phyloP scores from a whole-genome alignment of 2,329 filamentous ascomycete genomes.

The Nemania bipapillata region DNA sequence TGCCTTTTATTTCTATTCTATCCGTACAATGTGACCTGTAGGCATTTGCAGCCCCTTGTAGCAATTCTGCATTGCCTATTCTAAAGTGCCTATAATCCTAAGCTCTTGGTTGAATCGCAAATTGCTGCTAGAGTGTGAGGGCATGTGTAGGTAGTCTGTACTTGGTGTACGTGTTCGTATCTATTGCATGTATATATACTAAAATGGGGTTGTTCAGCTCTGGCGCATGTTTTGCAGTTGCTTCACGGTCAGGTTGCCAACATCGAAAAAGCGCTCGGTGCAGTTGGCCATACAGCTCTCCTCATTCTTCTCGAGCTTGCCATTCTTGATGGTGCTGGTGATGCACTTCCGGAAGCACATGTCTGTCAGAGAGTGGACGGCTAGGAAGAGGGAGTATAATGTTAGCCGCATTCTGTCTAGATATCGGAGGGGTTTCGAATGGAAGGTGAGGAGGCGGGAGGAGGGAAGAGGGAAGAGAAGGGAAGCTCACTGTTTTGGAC shows the following conservation, averaged over 20 bases:
- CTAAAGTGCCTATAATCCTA: not conserved
- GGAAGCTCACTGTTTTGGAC: slow-evolving; percentile 66
- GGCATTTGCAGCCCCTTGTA: not conserved
- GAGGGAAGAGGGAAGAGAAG: too few species aligned
- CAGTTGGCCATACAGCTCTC: slow-evolving; percentile 90
- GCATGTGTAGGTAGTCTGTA: not conserved
- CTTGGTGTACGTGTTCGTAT: not conserved
- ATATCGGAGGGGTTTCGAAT: not conserved
- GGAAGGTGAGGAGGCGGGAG: not conserved
- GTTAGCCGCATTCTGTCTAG: slow-evolving; percentile 1
- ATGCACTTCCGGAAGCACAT: slow-evolving; percentile 97
- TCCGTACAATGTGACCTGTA: slow-evolving; percentile 26
- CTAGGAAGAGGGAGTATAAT: slow-evolving; percentile 48
- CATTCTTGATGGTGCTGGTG: slow-evolving; percentile 74
- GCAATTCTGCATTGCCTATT: slow-evolving; percentile 3
- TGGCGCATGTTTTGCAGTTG: slow-evolving; percentile 75
- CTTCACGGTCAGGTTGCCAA: slow-evolving; percentile 84
- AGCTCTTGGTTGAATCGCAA: not conserved
- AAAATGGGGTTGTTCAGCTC: slow-evolving; percentile 20
- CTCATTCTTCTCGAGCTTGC: slow-evolving; percentile 79
- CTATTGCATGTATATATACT: not conserved
- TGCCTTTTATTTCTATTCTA: slow-evolving; percentile 25
- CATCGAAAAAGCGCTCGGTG: slow-evolving; percentile 91
- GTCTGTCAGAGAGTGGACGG: slow-evolving; percentile 69
- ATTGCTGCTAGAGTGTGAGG: not conserved